Evolutionary conservation across 495 filamentous ascomycete genomes (phyloP), one percentile per base, ranked within the genome.

Genomic region (Tetracladium setigerum): DNA sequence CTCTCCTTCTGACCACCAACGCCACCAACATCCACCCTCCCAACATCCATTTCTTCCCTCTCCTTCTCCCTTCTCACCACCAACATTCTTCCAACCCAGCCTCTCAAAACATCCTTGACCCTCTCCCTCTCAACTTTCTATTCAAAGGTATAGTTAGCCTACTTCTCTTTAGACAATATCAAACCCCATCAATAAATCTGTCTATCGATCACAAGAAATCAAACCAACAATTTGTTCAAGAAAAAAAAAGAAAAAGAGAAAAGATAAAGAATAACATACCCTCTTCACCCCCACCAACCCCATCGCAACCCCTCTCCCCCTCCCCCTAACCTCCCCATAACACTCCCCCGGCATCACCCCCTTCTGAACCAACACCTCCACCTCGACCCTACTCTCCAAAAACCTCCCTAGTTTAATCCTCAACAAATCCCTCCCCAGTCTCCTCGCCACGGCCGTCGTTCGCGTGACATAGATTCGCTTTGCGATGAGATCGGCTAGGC

Each of bases 401-500:
- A 57, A 49, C 17, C 55, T 52, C 35, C 64, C 64, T n/a, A 71
- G 48, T 33, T 44, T 50, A 0, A 57, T 57, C 17, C 40, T 62
- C n/a, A 72, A 67, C 2, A 81, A 65, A 22, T 60, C 69, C 16
- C 73, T 66, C 16, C 69, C 67, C 12, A 82, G 67, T 14, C 61
- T 59, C 18, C 79, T 71, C 15, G 78, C 78, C 41, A 71, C 62
- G 35, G 74, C 62, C 16, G 73, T 67, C 13, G 73, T 78, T 33
- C 67, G 64, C 38, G 78, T 77, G n/a, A 82, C 48, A 62, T 79
- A 77, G 58, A 83, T 81, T 53, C 62, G 67, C n/a, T 73, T 66
- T 1, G 60, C 59, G 38, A 73, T 71, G 16, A 77, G 70, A 30
- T 73, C 66, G 7, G 68, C 44, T 2, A 78, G 69, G 13, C 75